Evolutionary conservation across 1,284 basidiomycete genomes (phyloP).

Genomic region (Cryptococcus sp.): DNA sequence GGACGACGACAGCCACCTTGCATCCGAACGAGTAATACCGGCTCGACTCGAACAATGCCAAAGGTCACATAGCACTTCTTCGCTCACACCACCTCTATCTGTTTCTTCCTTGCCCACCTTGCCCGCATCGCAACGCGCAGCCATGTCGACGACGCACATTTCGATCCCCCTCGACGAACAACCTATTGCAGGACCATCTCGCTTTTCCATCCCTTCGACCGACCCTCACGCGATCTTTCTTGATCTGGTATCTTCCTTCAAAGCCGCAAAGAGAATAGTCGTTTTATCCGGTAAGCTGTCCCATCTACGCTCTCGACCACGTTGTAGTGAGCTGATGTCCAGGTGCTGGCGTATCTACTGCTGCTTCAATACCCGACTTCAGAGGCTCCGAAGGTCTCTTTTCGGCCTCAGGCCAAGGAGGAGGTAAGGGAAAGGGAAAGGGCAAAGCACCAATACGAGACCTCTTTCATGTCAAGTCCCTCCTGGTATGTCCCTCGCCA

Average conservation of each 20-base stretch:
- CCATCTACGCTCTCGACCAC: constrained; percentile 1
- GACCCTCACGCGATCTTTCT: not conserved
- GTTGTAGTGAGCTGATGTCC: constrained; percentile 9
- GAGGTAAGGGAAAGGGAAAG: constrained; percentile 51
- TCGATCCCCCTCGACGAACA: not conserved
- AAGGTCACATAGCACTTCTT: too few species aligned
- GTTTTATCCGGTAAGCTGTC: constrained; percentile 68
- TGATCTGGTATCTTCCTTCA: not conserved
- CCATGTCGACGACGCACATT: not conserved
- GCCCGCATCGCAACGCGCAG: not conserved
- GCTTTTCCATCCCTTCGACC: not conserved
- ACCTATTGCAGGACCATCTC: not conserved
- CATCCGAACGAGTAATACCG: too few species aligned
- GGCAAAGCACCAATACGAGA: constrained; percentile 57
- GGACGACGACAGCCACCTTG: too few species aligned
- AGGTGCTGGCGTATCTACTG: constrained; percentile 89
- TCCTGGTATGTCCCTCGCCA: constrained; percentile 58
- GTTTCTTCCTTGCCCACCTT: too few species aligned
- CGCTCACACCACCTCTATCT: too few species aligned
- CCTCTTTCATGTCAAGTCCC: constrained; percentile 83
- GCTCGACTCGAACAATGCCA: too few species aligned
- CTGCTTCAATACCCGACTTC: constrained; percentile 89
- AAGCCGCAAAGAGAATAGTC: constrained; percentile 65
- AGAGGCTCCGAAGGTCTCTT: constrained; percentile 78
- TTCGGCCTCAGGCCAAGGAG: constrained; percentile 49